Evolutionary conservation across 2,329 filamentous ascomycete species (phyloP), one percentile per base, ranked within the genome.

Genomic region (Penicillium glabrum): DNA sequence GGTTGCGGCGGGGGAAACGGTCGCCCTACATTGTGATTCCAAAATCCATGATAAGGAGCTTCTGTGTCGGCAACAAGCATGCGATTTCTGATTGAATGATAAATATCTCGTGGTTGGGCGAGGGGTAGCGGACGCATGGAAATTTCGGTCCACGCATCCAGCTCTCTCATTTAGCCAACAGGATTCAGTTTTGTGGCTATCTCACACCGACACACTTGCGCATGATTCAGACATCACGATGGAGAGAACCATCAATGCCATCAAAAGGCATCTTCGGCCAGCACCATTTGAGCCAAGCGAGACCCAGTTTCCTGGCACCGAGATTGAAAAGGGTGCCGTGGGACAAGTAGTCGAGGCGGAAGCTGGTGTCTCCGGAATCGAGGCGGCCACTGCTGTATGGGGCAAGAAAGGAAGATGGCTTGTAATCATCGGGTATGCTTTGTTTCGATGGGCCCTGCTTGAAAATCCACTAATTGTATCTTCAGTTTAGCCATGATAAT

Each of bases 361-460:
- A 27, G 37, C 46, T 21, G 46, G 45, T 14, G 35, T 49, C 19
- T 49, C 50, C 24, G 27, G 27, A 14, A 66, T 72, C 29, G 66
- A 70, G 48, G 69, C 67, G 13, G 64, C 65, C 13, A 67, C 69
- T 47, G 61, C 65, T 1, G 65, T 72, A 19, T 68, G 67, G 44
- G 65, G 67, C n/a, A 62, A 62, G n/a, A 69, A 67, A 50, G 66
- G 69, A 10, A 66, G 65, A 55, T 72, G 70, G 54, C 51, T 70
- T 26, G 61, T 70, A 11, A 70, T 69, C 44, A 60, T 59, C 23
- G 67, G 69, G 67, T 69, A 60, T 43, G 64, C 61, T 21, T 46
- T 31, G 23, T 47, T 5, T n/a, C 27, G 5, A 5, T 21, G 4
- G 13, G 10, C 16, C 9, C 14, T 33, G 19, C 6, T 1, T 21